Evolutionary conservation across 2,329 filamentous ascomycete species (phyloP), one percentile per base, ranked within the genome.

Genomic region (Ophiostoma triangulosporum): DNA sequence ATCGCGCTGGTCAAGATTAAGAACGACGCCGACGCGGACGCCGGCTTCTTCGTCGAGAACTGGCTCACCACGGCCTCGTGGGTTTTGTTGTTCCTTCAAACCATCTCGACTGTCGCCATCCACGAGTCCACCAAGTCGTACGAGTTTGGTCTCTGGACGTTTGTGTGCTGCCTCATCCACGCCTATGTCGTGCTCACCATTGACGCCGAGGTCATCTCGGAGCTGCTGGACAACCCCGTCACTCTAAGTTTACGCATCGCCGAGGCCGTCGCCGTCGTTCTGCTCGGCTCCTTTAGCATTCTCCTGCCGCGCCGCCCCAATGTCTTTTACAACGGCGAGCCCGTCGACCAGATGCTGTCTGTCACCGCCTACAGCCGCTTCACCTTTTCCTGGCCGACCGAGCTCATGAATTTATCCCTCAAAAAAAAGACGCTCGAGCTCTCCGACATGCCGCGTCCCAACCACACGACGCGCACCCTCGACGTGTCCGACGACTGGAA

Each of bases 261-360:
- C 2, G 76, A 80, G 54, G 62, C 79, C 20, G 65, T 63, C 8
- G 63, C 70, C 11, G 64, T 69, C 14, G 29, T 78, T n/a, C 61
- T 66, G n/a, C 65, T 79, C 17, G 65, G 68, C 14, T 58, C 76
- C 45, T 66, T 71, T 15, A 75, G 74, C 58, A 57, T 83, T 12
- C 71, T 74, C 1, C 68, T 88, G 14, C 83, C 83, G 4, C 75
- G 86, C 43, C 74, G 86, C 11, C 86, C 86, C 3, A 72, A 81
- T 52, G 80, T 89, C 17, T 86, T 73, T 61, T 70, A 74, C 60
- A 57, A 81, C 36, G 80, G 72, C 26, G 69, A 73, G 48, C 63
- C 72, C 3, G 81, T 91, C 31, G 85, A 90, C 62, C 69, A 70
- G 15, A 74, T 84, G 66, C 74, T 73, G 60, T 83, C 81, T 0